Percentiles rank a stretch among this genome's conserved stretches.
Evolutionary conservation across 2,329 filamentous ascomycete species (phyloP).

Genomic region (Phaeophleospora eucalypticola): DNA sequence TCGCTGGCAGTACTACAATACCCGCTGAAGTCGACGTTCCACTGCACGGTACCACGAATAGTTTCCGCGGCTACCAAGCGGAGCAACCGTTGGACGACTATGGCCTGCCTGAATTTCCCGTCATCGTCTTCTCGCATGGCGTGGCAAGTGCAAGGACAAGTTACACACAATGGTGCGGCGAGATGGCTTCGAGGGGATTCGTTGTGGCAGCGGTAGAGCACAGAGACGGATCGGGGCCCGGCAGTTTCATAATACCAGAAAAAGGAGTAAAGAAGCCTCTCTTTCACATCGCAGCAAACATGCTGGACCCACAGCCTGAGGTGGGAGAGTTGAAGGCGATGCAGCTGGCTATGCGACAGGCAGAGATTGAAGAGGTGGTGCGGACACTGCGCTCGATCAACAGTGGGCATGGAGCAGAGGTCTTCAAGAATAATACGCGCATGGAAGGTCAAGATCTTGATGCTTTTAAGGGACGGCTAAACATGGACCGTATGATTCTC

Average conservation of each 20-base stretch:
- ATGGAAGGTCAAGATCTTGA: conserved; percentile 46
- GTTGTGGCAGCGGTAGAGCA: conserved; percentile 47
- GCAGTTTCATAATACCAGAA: conserved; percentile 37
- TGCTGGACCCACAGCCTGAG: conserved; percentile 31
- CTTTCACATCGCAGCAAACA: conserved; percentile 36
- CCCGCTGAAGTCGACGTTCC: conserved; percentile 43
- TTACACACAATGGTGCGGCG: conserved; percentile 45
- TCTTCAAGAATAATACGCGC: conserved; percentile 45
- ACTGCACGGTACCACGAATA: conserved; percentile 31
- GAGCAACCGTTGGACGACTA: conserved; percentile 29
- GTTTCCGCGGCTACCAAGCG: conserved; percentile 16
- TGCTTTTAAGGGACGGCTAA: conserved; percentile 52
- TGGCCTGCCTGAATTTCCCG: conserved; percentile 35
- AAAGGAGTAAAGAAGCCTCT: conserved; percentile 33
- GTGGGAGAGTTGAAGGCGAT: conserved; percentile 37
- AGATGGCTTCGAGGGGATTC: conserved; percentile 44
- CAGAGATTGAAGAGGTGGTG: conserved; percentile 45
- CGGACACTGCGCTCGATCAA: conserved; percentile 40
- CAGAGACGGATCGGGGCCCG: conserved; percentile 45
- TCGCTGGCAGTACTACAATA: conserved; percentile 41
- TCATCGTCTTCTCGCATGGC: conserved; percentile 46
- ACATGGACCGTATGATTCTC: conserved; percentile 53
- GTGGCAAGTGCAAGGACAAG: conserved; percentile 44
- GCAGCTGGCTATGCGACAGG: conserved; percentile 44
- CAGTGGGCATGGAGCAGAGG: conserved; percentile 32